Base-by-base conservation (phyloP, 768 basidiomycete species). In the Coprinellus micaceus region DNA sequence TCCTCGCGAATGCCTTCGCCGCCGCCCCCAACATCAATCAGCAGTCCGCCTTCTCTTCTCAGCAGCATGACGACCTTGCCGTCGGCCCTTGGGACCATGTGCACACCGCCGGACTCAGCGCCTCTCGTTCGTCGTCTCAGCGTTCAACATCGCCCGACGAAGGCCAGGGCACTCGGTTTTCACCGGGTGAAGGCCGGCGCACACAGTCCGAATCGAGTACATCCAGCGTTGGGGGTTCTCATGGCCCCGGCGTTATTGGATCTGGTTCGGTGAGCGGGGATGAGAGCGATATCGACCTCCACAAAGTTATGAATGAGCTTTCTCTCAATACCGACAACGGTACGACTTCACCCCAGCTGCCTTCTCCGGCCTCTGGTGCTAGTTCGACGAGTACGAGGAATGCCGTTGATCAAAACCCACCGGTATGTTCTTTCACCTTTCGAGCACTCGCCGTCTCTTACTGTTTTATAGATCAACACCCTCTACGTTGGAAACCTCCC, bases 401-500 rank as follows among this genome's bases (percentile, higher is more conserved):
- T 40, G 73, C 77, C 25, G 74, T 85, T 33, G 96, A 98, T 72
- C 93, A 96, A 75, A 98, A 98, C 69, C 95, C 95, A 64, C 95
- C 95, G 13, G 86, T 88, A 67, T 67, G 85, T 77, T 30, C 26
- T 58, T 50, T 54, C 55, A 19, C 22, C 21, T 56, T 41, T 9
- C 47, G 19, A 15, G 26, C 26, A 21, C 15, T 37, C 25, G 40
- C 30, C 7, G 52, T 50, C 39, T 40, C 28, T 53, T 36, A 50
- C 19, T 29, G 46, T 53, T 47, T 21, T 26, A 50, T 59, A 89
- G 83, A 98, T 98, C 72, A 98, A 97, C 66, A 99, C 97, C 0
- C 78, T 99, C n/a, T 98, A 98, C 66, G 94, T 99, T n/a, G 97
- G 97, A 44, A 98, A 98, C 64, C 74, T 99, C 57, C 97, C 96